Conservation (phyloP, 345 rosid species). For the Pelargonium nanum region DNA sequence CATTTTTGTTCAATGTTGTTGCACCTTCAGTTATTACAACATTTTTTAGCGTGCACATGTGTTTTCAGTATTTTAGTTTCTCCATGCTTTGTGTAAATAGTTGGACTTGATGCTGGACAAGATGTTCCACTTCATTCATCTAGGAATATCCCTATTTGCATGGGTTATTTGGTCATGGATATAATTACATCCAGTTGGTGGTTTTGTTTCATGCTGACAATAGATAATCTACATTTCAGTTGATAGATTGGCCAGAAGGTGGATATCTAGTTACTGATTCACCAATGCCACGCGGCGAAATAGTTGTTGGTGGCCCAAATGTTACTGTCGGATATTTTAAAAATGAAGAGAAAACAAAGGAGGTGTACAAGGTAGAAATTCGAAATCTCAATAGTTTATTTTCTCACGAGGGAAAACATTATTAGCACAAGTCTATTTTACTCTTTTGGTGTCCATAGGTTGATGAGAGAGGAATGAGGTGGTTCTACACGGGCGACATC, state of each 20-base stretch:
- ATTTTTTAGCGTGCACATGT: too few relatives aligned
- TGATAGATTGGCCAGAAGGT: conserved; percentile 95
- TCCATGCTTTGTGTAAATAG: too few relatives aligned
- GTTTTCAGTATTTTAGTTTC: too few relatives aligned
- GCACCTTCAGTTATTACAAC: too few relatives aligned
- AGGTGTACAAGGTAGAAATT: conserved; percentile 70
- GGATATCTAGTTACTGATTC: conserved; percentile 63
- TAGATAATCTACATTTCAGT: too few relatives aligned
- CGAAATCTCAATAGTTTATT: background rate
- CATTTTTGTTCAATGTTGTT: too few relatives aligned
- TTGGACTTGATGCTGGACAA: too few relatives aligned
- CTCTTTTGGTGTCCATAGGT: conserved; percentile 36
- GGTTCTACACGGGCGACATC: conserved; percentile 97
- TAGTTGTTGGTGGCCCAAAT: conserved; percentile 86
- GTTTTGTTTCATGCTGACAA: too few relatives aligned
- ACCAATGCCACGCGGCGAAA: conserved; percentile 96
- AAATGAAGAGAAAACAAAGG: conserved; percentile 76
- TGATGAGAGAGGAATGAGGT: conserved; percentile 86
- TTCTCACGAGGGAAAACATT: background rate
- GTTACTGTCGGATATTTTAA: conserved; percentile 88
- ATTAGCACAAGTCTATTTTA: background rate
- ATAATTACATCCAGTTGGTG: too few relatives aligned
- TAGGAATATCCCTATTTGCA: too few relatives aligned
- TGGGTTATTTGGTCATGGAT: too few relatives aligned
- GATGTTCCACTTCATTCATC: too few relatives aligned